phyloP scores from a whole-genome alignment of 2,329 filamentous ascomycete genomes.

The Colletotrichum theobromicola region DNA sequence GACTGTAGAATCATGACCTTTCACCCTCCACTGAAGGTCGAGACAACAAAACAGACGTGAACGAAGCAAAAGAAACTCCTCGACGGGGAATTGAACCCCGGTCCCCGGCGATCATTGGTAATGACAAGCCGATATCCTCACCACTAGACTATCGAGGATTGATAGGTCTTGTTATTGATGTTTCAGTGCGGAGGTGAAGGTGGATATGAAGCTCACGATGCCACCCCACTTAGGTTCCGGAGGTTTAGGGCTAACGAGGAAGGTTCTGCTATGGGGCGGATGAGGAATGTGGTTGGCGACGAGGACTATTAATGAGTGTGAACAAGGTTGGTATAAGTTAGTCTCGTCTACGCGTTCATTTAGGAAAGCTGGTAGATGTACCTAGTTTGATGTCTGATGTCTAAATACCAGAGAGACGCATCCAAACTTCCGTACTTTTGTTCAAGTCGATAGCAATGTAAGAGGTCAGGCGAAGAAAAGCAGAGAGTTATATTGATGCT shows the following conservation, averaged over 20 bases:
- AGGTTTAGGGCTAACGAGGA: background rate
- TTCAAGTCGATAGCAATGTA: background rate
- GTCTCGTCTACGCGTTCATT: background rate
- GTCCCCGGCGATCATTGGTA: background rate
- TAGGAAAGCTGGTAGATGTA: background rate
- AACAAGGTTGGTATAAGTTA: accelerated
- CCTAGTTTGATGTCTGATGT: too few relatives aligned
- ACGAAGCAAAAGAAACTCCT: background rate
- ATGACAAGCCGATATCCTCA: background rate
- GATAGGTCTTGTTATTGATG: background rate
- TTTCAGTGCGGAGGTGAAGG: background rate
- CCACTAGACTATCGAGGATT: background rate
- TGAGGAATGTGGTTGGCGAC: background rate
- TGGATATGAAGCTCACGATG: background rate
- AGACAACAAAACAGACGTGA: too few relatives aligned
- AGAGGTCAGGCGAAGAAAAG: background rate
- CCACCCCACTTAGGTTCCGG: background rate
- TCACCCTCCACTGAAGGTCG: too few relatives aligned
- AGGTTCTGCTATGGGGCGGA: accelerated
- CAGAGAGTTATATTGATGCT: background rate
- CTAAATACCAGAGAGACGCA: too few relatives aligned
- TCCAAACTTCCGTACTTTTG: too few relatives aligned
- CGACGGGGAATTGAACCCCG: background rate
- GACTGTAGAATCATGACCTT: too few relatives aligned
- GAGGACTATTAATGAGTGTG: accelerated